These are phyloP conservation scores for Cystofilobasidium ferigula DNA, from an alignment of 768 basidiomycete species.

Conservation along the genomic window DNA sequence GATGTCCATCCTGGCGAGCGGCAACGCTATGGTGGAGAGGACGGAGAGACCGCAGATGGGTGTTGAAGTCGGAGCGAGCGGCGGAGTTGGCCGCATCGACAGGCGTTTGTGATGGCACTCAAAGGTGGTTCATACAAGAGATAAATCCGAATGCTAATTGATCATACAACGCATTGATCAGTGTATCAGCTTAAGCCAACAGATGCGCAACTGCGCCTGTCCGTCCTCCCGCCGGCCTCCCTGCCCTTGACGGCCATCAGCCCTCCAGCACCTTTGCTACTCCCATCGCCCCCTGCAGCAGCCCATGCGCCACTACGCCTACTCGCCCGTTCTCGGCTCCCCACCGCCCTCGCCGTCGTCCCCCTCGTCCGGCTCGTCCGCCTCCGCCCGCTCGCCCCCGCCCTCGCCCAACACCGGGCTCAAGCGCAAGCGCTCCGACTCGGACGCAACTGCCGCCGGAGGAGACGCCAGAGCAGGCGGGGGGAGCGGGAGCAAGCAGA, in stretches of 20 bases:
- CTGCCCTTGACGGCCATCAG: too few relatives aligned
- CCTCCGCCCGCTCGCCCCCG: background rate
- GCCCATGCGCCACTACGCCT: conserved; percentile 11
- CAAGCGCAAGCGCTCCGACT: background rate
- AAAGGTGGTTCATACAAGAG: too few relatives aligned
- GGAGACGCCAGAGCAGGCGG: background rate
- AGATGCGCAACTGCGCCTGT: too few relatives aligned
- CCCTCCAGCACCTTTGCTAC: background rate
- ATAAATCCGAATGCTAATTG: too few relatives aligned
- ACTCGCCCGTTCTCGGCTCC: conserved; percentile 5
- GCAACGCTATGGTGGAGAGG: background rate
- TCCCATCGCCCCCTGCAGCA: background rate
- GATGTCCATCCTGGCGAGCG: background rate
- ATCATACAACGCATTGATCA: too few relatives aligned
- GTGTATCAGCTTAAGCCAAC: too few relatives aligned
- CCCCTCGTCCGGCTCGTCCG: conserved; percentile 1
- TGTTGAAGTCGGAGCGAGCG: background rate
- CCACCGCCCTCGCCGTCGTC: conserved; percentile 5
- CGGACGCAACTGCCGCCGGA: background rate
- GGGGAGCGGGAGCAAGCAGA: background rate
- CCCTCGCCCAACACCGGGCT: background rate
- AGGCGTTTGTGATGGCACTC: background rate
- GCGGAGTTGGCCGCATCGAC: too few relatives aligned
- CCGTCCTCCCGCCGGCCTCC: too few relatives aligned
- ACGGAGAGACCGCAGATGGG: background rate